Conservation (phyloP, 257 asterid genomes). For the Primulina eburnea region DNA sequence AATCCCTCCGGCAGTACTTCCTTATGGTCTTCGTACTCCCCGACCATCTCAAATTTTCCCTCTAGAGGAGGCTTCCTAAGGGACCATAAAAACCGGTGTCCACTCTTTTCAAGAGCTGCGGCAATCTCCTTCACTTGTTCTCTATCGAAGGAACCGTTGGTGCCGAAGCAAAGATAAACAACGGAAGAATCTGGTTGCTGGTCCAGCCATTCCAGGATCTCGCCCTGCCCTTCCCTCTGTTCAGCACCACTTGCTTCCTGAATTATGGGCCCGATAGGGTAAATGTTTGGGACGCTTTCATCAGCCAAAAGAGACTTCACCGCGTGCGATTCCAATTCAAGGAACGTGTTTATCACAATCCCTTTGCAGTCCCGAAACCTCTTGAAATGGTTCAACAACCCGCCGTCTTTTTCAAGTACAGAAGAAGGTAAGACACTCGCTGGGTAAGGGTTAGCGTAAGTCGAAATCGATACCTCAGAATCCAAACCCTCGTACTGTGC, state of each 20-base stretch:
- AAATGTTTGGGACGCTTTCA: constrained; percentile 26
- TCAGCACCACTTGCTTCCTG: neutral
- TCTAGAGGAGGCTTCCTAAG: constrained; percentile 31
- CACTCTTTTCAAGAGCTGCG: constrained; percentile 27
- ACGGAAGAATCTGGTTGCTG: constrained; percentile 35
- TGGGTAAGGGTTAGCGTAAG: constrained; percentile 31
- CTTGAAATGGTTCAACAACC: neutral
- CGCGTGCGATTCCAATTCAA: constrained; percentile 32
- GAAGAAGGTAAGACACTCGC: constrained; percentile 22
- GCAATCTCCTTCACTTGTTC: constrained; percentile 43
- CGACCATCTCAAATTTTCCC: constrained; percentile 9
- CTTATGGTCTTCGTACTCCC: constrained; percentile 13
- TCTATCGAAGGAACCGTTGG: constrained; percentile 20
- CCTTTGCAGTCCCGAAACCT: constrained; percentile 32
- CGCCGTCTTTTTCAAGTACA: neutral
- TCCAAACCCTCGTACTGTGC: neutral
- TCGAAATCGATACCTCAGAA: constrained; percentile 14
- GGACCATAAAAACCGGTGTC: constrained; percentile 41
- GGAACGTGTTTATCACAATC: constrained; percentile 34
- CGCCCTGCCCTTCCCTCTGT: neutral
- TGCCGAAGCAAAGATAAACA: constrained; percentile 40
- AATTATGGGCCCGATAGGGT: constrained; percentile 38
- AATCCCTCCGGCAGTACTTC: constrained; percentile 38
- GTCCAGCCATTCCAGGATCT: constrained; percentile 29
- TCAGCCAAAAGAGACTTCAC: constrained; percentile 21